A percentile compares a stretch with the other conserved stretches of the same genome.
Conservation (phyloP, 2,329 filamentous ascomycete genomes). For the Trichoderma sp. region DNA sequence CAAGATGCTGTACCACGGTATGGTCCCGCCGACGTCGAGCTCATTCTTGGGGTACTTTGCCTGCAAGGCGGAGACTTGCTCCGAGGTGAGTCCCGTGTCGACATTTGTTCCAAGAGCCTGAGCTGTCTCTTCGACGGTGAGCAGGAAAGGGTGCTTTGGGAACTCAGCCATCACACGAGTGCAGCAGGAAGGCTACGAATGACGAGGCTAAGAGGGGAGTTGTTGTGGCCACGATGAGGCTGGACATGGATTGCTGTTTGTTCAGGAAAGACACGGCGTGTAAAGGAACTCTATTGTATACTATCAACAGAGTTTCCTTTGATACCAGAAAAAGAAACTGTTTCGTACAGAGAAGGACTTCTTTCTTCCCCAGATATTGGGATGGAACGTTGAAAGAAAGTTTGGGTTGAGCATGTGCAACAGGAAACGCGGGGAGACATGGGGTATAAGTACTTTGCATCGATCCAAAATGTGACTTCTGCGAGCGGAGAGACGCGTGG, state of each 20-base stretch:
- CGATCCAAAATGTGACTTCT: too few species aligned
- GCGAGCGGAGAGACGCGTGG: too few species aligned
- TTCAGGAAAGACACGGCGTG: too few species aligned
- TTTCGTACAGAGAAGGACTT: too few species aligned
- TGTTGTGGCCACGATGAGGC: not conserved
- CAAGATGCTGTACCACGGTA: slow-evolving; percentile 72
- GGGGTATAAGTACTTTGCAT: too few species aligned
- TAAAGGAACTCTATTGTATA: not conserved
- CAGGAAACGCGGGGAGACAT: too few species aligned
- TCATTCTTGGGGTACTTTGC: slow-evolving; percentile 68
- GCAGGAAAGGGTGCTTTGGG: slow-evolving; percentile 61
- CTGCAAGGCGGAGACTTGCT: slow-evolving; percentile 61
- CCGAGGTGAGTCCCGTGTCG: slow-evolving; percentile 66
- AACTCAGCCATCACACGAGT: slow-evolving; percentile 44
- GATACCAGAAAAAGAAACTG: too few species aligned
- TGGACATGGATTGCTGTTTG: not conserved
- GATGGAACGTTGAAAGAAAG: too few species aligned
- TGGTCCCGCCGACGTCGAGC: slow-evolving; percentile 67
- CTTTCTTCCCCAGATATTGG: too few species aligned
- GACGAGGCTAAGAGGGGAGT: too few species aligned
- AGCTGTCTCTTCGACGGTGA: slow-evolving; percentile 64
- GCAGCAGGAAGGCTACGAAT: too few species aligned
- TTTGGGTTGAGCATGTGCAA: too few species aligned
- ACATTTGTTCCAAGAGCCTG: slow-evolving; percentile 63
- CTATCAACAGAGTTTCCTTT: not conserved